Conservation (phyloP, 2,329 filamentous ascomycete species). For the Aspergillus sp. region DNA sequence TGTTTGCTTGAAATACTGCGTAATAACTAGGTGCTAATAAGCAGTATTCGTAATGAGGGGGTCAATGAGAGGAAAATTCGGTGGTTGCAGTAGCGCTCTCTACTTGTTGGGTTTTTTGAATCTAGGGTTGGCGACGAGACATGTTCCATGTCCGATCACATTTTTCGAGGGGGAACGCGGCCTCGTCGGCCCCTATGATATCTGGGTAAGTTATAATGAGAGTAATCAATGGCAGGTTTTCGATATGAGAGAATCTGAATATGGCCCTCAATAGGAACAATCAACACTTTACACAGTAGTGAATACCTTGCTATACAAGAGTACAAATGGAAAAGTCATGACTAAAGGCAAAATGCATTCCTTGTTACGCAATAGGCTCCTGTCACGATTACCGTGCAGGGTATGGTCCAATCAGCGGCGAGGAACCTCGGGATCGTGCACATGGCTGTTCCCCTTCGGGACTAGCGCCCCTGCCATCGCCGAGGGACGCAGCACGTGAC, state of each 20-base stretch:
- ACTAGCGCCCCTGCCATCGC: constrained; percentile 5
- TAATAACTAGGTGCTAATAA: too few species aligned
- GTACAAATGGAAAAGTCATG: background rate
- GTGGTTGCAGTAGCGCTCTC: background rate
- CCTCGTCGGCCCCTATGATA: too few species aligned
- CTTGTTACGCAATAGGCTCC: constrained; percentile 5
- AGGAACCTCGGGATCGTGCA: constrained; percentile 12
- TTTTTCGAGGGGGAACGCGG: background rate
- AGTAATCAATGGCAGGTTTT: too few species aligned
- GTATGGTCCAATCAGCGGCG: constrained; percentile 11
- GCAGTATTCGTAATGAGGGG: too few species aligned
- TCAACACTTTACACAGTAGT: too few species aligned
- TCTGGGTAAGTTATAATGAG: too few species aligned
- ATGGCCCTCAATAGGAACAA: too few species aligned
- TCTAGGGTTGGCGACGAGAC: background rate
- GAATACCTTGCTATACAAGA: too few species aligned
- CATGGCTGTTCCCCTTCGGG: constrained; percentile 14
- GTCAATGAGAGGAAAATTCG: background rate
- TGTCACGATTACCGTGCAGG: constrained; percentile 12
- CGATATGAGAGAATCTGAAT: too few species aligned
- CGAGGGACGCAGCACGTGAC: constrained; percentile 12
- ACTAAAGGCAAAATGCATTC: background rate
- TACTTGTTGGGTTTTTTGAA: background rate
- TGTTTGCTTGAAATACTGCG: too few species aligned
- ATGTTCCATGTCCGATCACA: background rate